Conservation (phyloP, 257 asterid genomes). For the Przewalskia tangutica region DNA sequence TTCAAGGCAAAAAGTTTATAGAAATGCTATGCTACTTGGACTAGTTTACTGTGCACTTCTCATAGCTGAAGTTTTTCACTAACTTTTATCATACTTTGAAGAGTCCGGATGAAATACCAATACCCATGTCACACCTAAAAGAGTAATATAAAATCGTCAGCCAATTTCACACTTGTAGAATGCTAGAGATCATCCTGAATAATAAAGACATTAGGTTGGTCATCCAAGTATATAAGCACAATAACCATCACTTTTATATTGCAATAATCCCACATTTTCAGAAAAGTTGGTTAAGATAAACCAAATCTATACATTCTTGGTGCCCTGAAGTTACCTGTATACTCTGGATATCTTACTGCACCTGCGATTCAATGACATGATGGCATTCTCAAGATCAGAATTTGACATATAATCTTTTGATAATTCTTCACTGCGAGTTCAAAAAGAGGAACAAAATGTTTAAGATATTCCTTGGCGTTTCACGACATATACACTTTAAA, state of each 20-base stretch:
- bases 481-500: neutral
- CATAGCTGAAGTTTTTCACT: neutral
- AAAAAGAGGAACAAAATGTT: neutral
- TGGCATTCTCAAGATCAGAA: constrained; percentile 71
- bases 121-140: neutral
- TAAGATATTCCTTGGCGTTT: neutral
- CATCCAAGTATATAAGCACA: neutral
- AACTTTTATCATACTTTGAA: neutral
- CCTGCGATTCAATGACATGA: constrained; percentile 47
- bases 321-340: constrained; percentile 51
- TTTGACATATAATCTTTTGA: constrained; percentile 87
- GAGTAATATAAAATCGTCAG: neutral
- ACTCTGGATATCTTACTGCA: constrained; percentile 72
- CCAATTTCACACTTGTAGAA: neutral
- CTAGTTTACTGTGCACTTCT: neutral
- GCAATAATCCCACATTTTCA: neutral
- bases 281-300: neutral
- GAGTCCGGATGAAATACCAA: neutral
- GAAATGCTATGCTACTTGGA: neutral
- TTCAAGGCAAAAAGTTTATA: neutral
- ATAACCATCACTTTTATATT: neutral
- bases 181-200: neutral
- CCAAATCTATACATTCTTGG: neutral
- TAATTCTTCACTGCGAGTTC: constrained; percentile 48
- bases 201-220: neutral